Conservation (phyloP, 208 protist genomes). For the Crithidia expoeki region DNA sequence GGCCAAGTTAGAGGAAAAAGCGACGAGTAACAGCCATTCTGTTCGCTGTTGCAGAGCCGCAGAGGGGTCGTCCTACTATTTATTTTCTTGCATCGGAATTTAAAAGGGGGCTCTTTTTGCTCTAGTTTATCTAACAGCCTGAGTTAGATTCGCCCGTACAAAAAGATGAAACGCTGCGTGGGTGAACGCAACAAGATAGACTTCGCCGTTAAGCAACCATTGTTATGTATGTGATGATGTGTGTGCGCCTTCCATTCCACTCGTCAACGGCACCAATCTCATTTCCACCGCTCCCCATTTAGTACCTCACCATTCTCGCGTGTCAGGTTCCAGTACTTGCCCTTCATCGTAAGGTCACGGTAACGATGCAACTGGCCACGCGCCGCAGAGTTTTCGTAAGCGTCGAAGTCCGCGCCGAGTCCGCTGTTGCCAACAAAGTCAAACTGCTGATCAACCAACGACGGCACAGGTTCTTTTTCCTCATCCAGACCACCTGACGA, state of each 20-base stretch:
- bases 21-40: too few species aligned
- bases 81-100: too few species aligned
- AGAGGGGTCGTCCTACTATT: too few species aligned
- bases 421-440: conserved; percentile 61
- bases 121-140: too few species aligned
- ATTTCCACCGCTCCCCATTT: conserved; percentile 49
- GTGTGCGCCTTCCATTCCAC: not conserved
- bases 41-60: too few species aligned
- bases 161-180: too few species aligned
- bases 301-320: conserved; percentile 54
- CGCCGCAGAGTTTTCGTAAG: conserved; percentile 69
- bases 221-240: not conserved
- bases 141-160: too few species aligned
- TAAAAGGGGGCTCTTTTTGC: too few species aligned
- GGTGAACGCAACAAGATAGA: too few species aligned
- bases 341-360: conserved; percentile 88
- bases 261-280: conserved; percentile 2
- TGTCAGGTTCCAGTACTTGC: conserved; percentile 78
- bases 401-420: conserved; percentile 61
- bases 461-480: conserved; percentile 16
- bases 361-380: conserved; percentile 72
- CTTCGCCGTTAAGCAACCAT: too few species aligned
- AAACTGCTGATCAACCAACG: conserved; percentile 89
- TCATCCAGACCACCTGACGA: conserved; percentile 3
- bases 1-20: too few species aligned